Evolutionary conservation across 805 yeast species (phyloP).

Genomic region (Kuraishia floccosa): DNA sequence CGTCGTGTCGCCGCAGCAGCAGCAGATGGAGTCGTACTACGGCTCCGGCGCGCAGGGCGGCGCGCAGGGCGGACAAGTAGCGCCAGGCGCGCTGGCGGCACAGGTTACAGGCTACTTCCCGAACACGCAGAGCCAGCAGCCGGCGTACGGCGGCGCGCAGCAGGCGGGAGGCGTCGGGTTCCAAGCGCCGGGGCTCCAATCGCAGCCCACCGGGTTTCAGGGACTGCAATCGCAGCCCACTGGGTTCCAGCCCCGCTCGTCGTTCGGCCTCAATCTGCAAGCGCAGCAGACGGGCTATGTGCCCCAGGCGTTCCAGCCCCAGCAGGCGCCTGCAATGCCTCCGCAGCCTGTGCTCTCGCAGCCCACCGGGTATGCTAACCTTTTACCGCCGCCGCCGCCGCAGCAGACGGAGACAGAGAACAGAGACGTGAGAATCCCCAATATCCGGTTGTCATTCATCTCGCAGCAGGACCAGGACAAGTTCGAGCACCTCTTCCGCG

Average conservation of each 20-base stretch:
- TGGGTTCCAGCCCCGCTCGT: conserved; percentile 25
- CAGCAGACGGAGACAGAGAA: conserved; percentile 27
- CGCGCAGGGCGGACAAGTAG: too few species aligned
- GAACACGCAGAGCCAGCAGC: too few species aligned
- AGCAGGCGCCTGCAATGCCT: too few species aligned
- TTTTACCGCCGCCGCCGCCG: conserved; percentile 12
- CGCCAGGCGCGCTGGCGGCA: too few species aligned
- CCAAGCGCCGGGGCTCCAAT: conserved; percentile 9
- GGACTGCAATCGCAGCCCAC: conserved; percentile 12
- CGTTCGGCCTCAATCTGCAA: conserved; percentile 18
- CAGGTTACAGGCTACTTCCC: too few species aligned
- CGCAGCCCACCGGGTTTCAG: conserved; percentile 12
- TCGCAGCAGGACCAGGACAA: conserved; percentile 78
- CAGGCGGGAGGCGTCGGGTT: conserved; percentile 1
- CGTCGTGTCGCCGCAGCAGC: too few species aligned
- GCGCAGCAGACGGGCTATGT: conserved; percentile 20
- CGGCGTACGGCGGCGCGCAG: conserved; percentile 1
- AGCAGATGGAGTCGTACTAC: too few species aligned
- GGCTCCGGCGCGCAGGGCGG: too few species aligned
- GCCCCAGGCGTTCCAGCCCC: conserved; percentile 23
- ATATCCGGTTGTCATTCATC: conserved; percentile 72
- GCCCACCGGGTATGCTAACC: conserved; percentile 24
- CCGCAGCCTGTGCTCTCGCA: too few species aligned
- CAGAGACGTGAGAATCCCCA: conserved; percentile 53
- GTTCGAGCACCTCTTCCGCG: conserved; percentile 74